Evolutionary conservation across 148 eudicot genomes (phyloP), one percentile per base, ranked within the genome.

Genomic region (Talinum fruticosum): DNA sequence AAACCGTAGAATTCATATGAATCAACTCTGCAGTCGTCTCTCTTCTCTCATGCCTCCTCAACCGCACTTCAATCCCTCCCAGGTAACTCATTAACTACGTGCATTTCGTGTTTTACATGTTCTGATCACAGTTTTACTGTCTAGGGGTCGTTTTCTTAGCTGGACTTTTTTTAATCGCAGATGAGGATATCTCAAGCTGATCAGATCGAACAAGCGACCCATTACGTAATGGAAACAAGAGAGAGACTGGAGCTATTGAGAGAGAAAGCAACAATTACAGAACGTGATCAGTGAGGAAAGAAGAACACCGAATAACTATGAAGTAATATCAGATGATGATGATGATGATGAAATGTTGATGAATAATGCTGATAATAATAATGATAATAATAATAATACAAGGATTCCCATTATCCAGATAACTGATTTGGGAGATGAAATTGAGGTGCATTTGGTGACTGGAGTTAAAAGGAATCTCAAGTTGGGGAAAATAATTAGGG

Each of bases 1-100:
- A 75, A 82, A 80, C 19, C 62, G 89, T 33, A 82, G 89, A 36
- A 76, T 77, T 49, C 49, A 71, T 28, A 87, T 87, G 89, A 84
- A 87, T 32, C 16, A 5, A 18, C 89, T 87, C 44, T 82, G 82
- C 47, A 68, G 7, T 44, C 69, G 61, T 35, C 88, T 88, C 18
- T 38, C 77, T 77, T 85, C 90, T 72, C 73, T 79, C 37, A 41
- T 87, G 45, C 87, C 89, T 38, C 30, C 80, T 75, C 76, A 73
- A 51, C 23, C 57, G 19, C 83, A 76, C 12, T 75, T 80, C 54
- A 64, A 79, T n/a, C 82, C 82, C 26, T 59, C 79, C 24, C 74
- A 80, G 87, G 86, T 85, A 41, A 41, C 12, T 41, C 2, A 41
- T 41, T 0, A 41, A 8, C 45, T 6, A 41, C 8, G n/a, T n/a